Conservation (phyloP, 2,329 filamentous ascomycete species). For the Ceratocystis destructans region DNA sequence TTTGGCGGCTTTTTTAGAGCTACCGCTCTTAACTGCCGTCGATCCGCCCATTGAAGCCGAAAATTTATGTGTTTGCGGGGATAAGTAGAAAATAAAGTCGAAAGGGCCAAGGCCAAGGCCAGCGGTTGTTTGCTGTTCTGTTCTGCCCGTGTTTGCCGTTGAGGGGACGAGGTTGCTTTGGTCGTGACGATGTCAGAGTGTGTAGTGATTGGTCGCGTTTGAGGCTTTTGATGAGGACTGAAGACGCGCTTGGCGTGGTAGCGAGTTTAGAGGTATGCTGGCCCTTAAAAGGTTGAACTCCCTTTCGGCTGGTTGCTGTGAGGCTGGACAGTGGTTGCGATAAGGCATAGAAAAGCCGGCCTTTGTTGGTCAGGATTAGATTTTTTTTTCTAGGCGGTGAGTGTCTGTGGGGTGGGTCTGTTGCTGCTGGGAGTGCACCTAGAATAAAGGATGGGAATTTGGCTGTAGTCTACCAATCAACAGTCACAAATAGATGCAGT, state of each 20-base stretch:
- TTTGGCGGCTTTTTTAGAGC: slow-evolving; percentile 20
- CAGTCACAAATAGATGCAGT: not conserved
- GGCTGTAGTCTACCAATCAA: not conserved
- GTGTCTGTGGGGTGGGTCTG: not conserved
- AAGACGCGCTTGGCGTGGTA: not conserved
- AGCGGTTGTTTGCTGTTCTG: not conserved
- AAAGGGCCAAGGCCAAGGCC: not conserved
- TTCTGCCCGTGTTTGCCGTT: not conserved
- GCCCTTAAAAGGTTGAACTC: not conserved
- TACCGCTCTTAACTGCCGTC: slow-evolving; percentile 5
- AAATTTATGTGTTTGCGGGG: not conserved
- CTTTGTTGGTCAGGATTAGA: not conserved
- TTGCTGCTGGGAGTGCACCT: not conserved
- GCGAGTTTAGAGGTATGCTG: not conserved
- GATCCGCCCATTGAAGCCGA: slow-evolving; percentile 15
- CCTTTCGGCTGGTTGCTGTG: not conserved
- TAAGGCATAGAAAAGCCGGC: not conserved
- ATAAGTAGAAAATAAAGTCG: not conserved
- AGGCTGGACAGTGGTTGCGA: not conserved
- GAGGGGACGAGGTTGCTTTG: not conserved
- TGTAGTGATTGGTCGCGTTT: not conserved
- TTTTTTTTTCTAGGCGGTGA: slow-evolving; percentile 11
- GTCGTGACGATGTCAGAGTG: not conserved
- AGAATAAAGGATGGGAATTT: not conserved
- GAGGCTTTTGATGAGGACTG: not conserved